Evolutionary conservation across 257 asterid genomes (phyloP).

Genomic region (Scutellaria galericulata): DNA sequence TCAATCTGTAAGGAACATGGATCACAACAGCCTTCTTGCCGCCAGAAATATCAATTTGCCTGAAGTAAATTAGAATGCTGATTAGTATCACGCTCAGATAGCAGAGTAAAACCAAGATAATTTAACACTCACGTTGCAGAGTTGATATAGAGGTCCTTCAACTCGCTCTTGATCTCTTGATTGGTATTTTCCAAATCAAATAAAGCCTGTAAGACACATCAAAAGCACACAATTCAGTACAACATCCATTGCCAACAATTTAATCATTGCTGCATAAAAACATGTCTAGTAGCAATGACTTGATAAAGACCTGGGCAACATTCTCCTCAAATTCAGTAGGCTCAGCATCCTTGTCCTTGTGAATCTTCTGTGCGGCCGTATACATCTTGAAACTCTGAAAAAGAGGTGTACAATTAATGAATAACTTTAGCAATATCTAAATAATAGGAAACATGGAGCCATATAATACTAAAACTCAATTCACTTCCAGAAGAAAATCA

Average conservation of each 20-base stretch:
- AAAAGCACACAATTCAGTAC: background rate
- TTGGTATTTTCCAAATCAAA: slow-evolving; percentile 86
- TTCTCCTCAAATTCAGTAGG: slow-evolving; percentile 85
- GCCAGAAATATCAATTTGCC: slow-evolving; percentile 80
- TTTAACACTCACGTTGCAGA: slow-evolving; percentile 65
- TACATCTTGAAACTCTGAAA: slow-evolving; percentile 63
- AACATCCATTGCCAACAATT: background rate
- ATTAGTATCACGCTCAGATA: slow-evolving; percentile 13
- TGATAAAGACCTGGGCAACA: slow-evolving; percentile 74
- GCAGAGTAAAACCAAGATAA: background rate
- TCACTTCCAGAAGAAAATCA: background rate
- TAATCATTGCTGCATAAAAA: background rate
- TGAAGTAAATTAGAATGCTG: slow-evolving; percentile 32
- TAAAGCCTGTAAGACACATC: slow-evolving; percentile 55
- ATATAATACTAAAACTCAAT: background rate
- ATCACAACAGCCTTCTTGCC: slow-evolving; percentile 87
- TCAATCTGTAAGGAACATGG: slow-evolving; percentile 80
- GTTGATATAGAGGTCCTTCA: slow-evolving; percentile 86
- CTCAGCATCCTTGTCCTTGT: slow-evolving; percentile 80
- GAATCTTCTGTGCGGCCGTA: slow-evolving; percentile 69
- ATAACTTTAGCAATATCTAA: background rate
- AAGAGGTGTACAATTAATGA: background rate
- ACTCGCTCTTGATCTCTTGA: slow-evolving; percentile 82
- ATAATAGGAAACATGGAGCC: background rate
- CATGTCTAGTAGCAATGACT: background rate